A percentile compares a stretch with the other conserved stretches of the same genome.
phyloP scores from a whole-genome alignment of 1,284 basidiomycete species.

The Austroboletus novae-zelandiae region DNA sequence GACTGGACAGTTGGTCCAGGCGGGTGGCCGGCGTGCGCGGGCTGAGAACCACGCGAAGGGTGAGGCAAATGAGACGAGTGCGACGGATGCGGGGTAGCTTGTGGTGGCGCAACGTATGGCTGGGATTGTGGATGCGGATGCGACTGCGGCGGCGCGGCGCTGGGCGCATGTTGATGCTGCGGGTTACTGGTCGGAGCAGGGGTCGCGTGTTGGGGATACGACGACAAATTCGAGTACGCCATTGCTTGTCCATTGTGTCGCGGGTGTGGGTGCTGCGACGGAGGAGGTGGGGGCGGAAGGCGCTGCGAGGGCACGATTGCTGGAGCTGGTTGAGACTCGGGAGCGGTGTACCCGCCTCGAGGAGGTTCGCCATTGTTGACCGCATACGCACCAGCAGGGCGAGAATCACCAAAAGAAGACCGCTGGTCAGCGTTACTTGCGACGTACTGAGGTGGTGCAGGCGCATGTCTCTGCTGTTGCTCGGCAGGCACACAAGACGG shows the following conservation, averaged over 20 bases:
- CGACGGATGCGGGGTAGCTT: conserved; percentile 17
- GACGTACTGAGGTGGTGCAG: conserved; percentile 17
- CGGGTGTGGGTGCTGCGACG: conserved; percentile 21
- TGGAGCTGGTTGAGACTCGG: conserved; percentile 18
- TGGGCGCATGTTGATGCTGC: conserved; percentile 12
- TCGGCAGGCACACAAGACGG: conserved; percentile 21
- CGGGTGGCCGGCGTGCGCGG: conserved; percentile 9
- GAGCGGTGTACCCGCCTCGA: conserved; percentile 13
- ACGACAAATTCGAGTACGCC: conserved; percentile 15
- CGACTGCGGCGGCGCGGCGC: conserved; percentile 8
- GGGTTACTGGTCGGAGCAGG: conserved; percentile 13
- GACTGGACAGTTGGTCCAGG: conserved; percentile 17
- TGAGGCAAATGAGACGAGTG: conserved; percentile 22
- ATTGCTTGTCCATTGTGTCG: conserved; percentile 23
- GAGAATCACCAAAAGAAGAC: conserved; percentile 26
- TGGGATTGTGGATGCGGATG: conserved; percentile 27
- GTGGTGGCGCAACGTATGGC: conserved; percentile 17
- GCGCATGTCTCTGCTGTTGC: conserved; percentile 18
- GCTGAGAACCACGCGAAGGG: conserved; percentile 15
- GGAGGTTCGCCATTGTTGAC: conserved; percentile 13
- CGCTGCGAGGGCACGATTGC: conserved; percentile 21
- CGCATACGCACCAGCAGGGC: conserved; percentile 19
- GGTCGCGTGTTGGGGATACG: conserved; percentile 22
- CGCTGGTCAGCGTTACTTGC: conserved; percentile 19
- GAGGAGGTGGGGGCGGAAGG: conserved; percentile 6